A percentile compares a stretch with the other conserved stretches of the same genome.
Conservation (phyloP, 2,329 filamentous ascomycete species). For the Exserohilum rostratum region DNA sequence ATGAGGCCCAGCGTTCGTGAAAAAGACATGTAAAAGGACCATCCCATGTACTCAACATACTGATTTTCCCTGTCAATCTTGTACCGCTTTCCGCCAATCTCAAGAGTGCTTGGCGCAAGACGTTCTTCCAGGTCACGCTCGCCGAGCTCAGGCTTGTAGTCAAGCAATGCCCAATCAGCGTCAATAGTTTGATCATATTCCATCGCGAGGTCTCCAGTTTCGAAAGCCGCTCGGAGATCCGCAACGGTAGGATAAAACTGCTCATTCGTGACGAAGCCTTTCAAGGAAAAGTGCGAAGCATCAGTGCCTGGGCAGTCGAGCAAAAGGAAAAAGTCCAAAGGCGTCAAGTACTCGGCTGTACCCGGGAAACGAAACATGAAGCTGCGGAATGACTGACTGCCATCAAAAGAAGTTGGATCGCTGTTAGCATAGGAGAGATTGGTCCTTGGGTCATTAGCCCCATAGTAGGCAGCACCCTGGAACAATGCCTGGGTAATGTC, state of each 20-base stretch:
- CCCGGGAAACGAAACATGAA: conserved; percentile 54
- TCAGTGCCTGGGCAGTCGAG: conserved; percentile 55
- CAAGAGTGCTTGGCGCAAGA: conserved; percentile 50
- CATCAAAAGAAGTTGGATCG: conserved; percentile 48
- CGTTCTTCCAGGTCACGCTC: conserved; percentile 47
- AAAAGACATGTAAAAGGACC: conserved; percentile 59
- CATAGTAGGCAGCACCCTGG: conserved; percentile 36
- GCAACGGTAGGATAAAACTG: conserved; percentile 60
- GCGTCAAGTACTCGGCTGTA: conserved; percentile 48
- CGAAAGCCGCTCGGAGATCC: conserved; percentile 55
- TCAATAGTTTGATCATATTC: conserved; percentile 56
- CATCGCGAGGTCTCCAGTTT: conserved; percentile 47
- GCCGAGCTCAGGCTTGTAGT: conserved; percentile 44
- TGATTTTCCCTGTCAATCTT: conserved; percentile 50
- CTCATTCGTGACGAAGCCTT: conserved; percentile 56
- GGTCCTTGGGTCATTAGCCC: conserved; percentile 24
- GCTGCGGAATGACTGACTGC: conserved; percentile 48
- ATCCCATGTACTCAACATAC: conserved; percentile 59
- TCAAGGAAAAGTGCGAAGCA: conserved; percentile 50
- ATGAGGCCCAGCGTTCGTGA: conserved; percentile 56
- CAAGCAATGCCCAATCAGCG: conserved; percentile 54
- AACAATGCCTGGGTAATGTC: conserved; percentile 54
- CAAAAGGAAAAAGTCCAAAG: conserved; percentile 55
- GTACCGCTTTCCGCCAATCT: conserved; percentile 52
- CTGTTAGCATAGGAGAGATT: conserved; percentile 34